Evolutionary conservation across 495 filamentous ascomycete species (phyloP), one percentile per base, ranked within the genome.

Genomic region (Jackrogersella multiformis): DNA sequence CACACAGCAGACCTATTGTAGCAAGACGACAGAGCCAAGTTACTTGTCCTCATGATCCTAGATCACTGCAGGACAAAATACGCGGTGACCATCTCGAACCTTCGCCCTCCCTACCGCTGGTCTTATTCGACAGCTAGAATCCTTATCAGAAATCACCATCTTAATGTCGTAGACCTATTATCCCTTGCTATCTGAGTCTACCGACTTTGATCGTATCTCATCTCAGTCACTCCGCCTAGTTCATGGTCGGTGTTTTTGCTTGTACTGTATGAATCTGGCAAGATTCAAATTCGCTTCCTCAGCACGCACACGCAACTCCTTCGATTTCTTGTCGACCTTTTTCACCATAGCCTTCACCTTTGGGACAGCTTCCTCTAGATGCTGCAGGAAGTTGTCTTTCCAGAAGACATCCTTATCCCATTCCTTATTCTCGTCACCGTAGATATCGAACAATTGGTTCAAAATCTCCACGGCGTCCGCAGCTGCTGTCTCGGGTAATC

Each of bases 391-490:
- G n/a, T 77, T 79, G 55, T 85, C 77, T 52, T 81, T 83, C 80
- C 85, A 86, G 68, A 89, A 89, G 2, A 89, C 84, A 35, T 85
- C 82, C 58, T 73, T 77, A 61, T 89, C 87, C 62, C 81, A 85
- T 28, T 76, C 71, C 55, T 74, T 80, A 13, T 77, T 77, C 57
- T 84, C 82, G 56, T 89, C 87, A 5, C 82, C 82, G 66, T 89
- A 89, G 32, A 88, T 82, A 48, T 88, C 87, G 63, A 86, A 86
- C 18, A 89, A 57, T 68, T 87, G 82, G 72, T 89, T 85, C 35
- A 89, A 72, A 10, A 83, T 82, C 72, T 88, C 86, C 16, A 88
- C 77, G 2, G 77, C 68, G 32, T 87, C 82, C 5, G 81, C 84
- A 4, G 81, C 69, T 0, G 82, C 74, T 2, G 80, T 78, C n/a